phyloP scores from a whole-genome alignment of 306 rosid species.

The Trifolium pratense region DNA sequence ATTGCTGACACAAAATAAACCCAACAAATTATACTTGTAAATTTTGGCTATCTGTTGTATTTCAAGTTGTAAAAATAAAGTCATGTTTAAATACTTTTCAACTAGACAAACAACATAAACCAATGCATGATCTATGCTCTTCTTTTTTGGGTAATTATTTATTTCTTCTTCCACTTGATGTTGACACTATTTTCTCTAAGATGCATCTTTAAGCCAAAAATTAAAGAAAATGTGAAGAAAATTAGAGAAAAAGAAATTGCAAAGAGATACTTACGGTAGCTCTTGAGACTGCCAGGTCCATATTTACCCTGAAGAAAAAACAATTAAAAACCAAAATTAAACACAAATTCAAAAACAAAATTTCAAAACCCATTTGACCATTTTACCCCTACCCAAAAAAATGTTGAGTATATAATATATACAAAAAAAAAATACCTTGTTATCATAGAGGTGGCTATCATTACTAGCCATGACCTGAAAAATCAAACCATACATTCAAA shows the following conservation, averaged over 20 bases:
- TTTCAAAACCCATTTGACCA: conserved; percentile 7
- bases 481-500: conserved; percentile 28
- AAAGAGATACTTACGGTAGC: conserved; percentile 39
- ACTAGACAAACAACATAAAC: not conserved
- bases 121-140: conserved; percentile 5
- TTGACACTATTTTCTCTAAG: conserved; percentile 2
- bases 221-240: not conserved
- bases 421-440: conserved; percentile 32
- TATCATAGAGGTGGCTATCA: conserved; percentile 25
- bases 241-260: not conserved
- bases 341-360: conserved; percentile 24
- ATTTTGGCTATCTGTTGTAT: not conserved
- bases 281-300: conserved; percentile 47
- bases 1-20: too few species aligned
- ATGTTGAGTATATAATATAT: too few species aligned
- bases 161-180: conserved; percentile 11
- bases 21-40: too few species aligned
- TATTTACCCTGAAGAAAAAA: conserved; percentile 41
- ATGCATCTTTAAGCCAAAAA: not conserved
- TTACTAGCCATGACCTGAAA: conserved; percentile 47
- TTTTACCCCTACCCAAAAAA: not conserved
- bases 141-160: not conserved
- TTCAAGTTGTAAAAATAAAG: not conserved
- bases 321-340: conserved; percentile 2
- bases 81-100: not conserved